Evolutionary conservation across 2,329 filamentous ascomycete species (phyloP).

Genomic region (Coniochaeta sp.): DNA sequence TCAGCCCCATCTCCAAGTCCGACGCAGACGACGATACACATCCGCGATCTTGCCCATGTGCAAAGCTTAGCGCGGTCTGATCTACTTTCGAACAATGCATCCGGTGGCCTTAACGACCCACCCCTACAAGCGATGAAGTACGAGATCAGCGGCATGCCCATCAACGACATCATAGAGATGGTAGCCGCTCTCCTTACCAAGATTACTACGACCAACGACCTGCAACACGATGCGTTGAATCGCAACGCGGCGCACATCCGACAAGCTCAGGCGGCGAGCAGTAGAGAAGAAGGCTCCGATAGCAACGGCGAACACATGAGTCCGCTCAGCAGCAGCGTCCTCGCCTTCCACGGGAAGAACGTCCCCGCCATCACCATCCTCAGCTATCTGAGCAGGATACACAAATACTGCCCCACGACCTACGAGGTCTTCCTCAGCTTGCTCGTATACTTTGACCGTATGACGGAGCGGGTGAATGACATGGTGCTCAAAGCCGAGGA

Average conservation of each 20-base stretch:
- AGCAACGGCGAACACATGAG: constrained; percentile 39
- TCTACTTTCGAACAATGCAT: constrained; percentile 45
- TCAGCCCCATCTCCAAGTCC: constrained; percentile 28
- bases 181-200: constrained; percentile 93
- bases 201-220: constrained; percentile 93
- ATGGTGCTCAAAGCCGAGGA: constrained; percentile 63
- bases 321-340: constrained; percentile 57
- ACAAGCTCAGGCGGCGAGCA: constrained; percentile 32
- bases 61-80: constrained; percentile 81
- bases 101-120: constrained; percentile 43
- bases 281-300: constrained; percentile 12
- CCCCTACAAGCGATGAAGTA: constrained; percentile 60
- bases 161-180: constrained; percentile 97
- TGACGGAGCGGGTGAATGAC: constrained; percentile 93
- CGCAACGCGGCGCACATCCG: constrained; percentile 56
- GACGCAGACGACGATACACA: constrained; percentile 57
- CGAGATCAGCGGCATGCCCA: constrained; percentile 96
- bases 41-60: constrained; percentile 86
- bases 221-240: constrained; percentile 86
- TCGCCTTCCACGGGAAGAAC: constrained; percentile 97
- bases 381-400: constrained; percentile 91
- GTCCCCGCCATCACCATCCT: constrained; percentile 94
- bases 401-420: constrained; percentile 97
- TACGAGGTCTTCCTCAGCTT: constrained; percentile 96
- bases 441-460: constrained; percentile 95